phyloP scores from a whole-genome alignment of 1,284 basidiomycete species.

The Phellopilus nigrolimitatus region DNA sequence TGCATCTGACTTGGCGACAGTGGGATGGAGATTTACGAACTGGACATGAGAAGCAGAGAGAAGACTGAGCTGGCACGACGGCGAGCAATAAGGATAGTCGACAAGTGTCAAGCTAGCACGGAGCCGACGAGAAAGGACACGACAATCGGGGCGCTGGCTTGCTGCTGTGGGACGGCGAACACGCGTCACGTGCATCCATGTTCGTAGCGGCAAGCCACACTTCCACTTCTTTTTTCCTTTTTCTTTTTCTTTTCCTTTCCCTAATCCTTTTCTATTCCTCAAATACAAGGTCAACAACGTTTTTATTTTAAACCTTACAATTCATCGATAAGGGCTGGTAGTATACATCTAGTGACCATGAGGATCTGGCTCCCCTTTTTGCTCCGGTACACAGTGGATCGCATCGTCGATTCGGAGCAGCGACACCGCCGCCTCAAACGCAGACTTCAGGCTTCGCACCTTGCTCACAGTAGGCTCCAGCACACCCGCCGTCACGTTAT shows the following conservation, averaged over 20 bases:
- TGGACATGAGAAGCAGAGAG: conserved; percentile 10
- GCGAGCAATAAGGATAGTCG: conserved; percentile 15
- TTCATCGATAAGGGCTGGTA: not conserved
- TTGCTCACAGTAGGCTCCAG: conserved; percentile 97
- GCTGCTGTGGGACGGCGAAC: too few species aligned
- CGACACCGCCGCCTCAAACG: conserved; percentile 95
- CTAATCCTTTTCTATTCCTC: not conserved
- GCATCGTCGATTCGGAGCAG: conserved; percentile 95
- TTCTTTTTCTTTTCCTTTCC: conserved; percentile 6
- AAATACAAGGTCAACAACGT: not conserved
- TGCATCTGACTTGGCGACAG: conserved; percentile 33
- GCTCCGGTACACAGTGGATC: conserved; percentile 82
- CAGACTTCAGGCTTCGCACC: conserved; percentile 93
- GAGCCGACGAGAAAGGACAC: not conserved
- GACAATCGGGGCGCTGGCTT: conserved; percentile 2
- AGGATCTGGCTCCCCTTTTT: conserved; percentile 64
- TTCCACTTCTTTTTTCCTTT: not conserved
- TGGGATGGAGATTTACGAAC: conserved; percentile 5
- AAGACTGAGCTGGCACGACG: conserved; percentile 5
- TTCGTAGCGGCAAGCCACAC: not conserved
- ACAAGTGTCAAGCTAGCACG: not conserved
- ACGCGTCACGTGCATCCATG: not conserved
- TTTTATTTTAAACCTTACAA: conserved; percentile 1
- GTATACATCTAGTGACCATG: conserved; percentile 42
- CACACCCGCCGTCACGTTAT: conserved; percentile 92